These are phyloP conservation scores for Priceomyces castillae DNA, from an alignment of 805 yeast genomes.

Conservation along the genomic window DNA sequence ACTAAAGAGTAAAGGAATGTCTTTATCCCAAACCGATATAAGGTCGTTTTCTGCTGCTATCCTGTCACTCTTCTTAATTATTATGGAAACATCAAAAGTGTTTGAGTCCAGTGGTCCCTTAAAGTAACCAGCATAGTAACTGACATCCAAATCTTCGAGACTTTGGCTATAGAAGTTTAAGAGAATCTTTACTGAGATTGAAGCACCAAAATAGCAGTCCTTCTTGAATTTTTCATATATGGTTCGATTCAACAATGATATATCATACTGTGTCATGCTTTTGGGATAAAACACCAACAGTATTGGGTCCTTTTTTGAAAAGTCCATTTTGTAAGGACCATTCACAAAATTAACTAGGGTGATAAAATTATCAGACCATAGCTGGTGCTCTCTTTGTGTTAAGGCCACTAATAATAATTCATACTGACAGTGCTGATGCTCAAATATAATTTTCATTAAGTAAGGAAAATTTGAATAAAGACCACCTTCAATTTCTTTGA, in stretches of 20 bases:
- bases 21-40: constrained; percentile 10
- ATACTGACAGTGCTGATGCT: constrained; percentile 36
- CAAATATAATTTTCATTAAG: constrained; percentile 47
- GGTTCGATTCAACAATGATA: constrained; percentile 6
- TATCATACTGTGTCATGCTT: constrained; percentile 17
- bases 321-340: constrained; percentile 24
- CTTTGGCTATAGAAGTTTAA: constrained; percentile 7
- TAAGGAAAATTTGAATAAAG: constrained; percentile 27
- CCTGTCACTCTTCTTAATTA: constrained; percentile 10
- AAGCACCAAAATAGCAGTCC: constrained; percentile 14
- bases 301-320: constrained; percentile 6
- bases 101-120: constrained; percentile 1
- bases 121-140: not conserved
- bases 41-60: constrained; percentile 8
- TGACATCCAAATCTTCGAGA: not conserved
- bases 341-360: constrained; percentile 23
- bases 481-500: constrained; percentile 26
- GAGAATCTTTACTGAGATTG: constrained; percentile 5
- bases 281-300: constrained; percentile 15
- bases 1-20: constrained; percentile 9
- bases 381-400: constrained; percentile 28
- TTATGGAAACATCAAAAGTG: constrained; percentile 1
- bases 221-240: constrained; percentile 3
- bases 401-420: constrained; percentile 43
- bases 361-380: constrained; percentile 39